Conservation (phyloP, 495 filamentous ascomycete genomes). For the Neurospora sp. region DNA sequence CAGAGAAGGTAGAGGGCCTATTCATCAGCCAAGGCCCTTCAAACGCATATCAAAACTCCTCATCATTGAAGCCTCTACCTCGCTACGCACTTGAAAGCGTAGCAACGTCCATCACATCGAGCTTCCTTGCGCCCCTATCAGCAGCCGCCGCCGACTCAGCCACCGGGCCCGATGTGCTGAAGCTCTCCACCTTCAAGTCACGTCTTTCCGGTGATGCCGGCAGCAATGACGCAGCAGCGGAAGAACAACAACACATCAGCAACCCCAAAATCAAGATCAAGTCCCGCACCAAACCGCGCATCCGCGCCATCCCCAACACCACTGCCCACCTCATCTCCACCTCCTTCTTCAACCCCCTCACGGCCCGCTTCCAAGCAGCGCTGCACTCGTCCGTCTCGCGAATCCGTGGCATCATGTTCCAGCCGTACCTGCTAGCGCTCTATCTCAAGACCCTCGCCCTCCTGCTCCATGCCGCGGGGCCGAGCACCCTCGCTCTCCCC, state of each 20-base stretch:
- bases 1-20: slow-evolving; percentile 45
- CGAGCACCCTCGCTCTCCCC: slow-evolving; percentile 48
- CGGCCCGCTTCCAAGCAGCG: slow-evolving; percentile 47
- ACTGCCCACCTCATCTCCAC: slow-evolving; percentile 63
- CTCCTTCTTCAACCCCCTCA: slow-evolving; percentile 75
- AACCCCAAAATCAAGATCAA: slow-evolving; percentile 11
- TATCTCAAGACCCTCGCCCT: slow-evolving; percentile 59
- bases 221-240: neutral
- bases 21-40: slow-evolving; percentile 23
- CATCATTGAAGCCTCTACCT: slow-evolving; percentile 38
- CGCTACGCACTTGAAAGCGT: slow-evolving; percentile 51
- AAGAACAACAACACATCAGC: slow-evolving; percentile 7
- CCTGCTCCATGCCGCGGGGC: slow-evolving; percentile 55
- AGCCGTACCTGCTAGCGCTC: slow-evolving; percentile 48
- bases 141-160: slow-evolving; percentile 57
- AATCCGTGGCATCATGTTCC: slow-evolving; percentile 41
- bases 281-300: slow-evolving; percentile 37
- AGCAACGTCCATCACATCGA: slow-evolving; percentile 50
- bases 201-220: slow-evolving; percentile 15
- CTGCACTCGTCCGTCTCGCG: slow-evolving; percentile 32
- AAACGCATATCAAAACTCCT: slow-evolving; percentile 9
- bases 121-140: slow-evolving; percentile 72
- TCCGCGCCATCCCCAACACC: slow-evolving; percentile 61
- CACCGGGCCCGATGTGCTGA: slow-evolving; percentile 73
- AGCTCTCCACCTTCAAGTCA: slow-evolving; percentile 48